Base-by-base conservation (phyloP, 1,284 basidiomycete species). In the Irpex sp. region DNA sequence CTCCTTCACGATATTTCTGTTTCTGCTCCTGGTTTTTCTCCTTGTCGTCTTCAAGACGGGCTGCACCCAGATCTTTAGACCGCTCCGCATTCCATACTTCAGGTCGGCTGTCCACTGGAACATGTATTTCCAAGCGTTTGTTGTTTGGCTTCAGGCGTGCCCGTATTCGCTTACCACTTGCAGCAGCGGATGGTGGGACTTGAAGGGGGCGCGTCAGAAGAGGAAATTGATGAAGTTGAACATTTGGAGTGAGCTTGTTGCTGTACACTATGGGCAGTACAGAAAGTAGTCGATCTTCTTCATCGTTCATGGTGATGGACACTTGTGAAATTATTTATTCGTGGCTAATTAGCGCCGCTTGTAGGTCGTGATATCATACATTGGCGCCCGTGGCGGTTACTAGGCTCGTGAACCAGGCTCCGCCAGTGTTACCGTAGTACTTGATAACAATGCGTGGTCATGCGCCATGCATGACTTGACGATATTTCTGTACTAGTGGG, bases 161-260 rank as follows among this genome's bases (percentile, higher is more conserved):
- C 51, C 79, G 81, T 61, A 93, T 90, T 39, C 84, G 83, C 74
- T 93, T 93, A 21, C 92, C 92, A 68, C 85, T 88, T 39, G 82
- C 72, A 47, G 76, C 74, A 15, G 92, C 89, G 6, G 89, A 88
- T 15, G 92, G 90, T 4, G 92, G 90, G 3, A 81, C 81, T 75
- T 89, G 87, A 1, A 93, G 78, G 4, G 90, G 86, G 35, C 90
- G 81, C 31, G 82, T 86, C 4, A 92, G 77, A 6, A 93, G 80
- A 8, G 92, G 91, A 68, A 87, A 93, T 68, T 93, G 92, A 69
- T 93, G 89, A 4, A 93, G 74, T 43, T 92, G 89, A 36, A 93
- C 71, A 69, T 87, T 81, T 3, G 87, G 83, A 36, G 76, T 72
- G 11, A 89, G 81, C 13, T 77, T 74, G 71, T 87, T 84, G 33